These are phyloP conservation scores for Kodamaea sp. DNA, from an alignment of 1,139 yeast genomes.

Conservation along the genomic window DNA sequence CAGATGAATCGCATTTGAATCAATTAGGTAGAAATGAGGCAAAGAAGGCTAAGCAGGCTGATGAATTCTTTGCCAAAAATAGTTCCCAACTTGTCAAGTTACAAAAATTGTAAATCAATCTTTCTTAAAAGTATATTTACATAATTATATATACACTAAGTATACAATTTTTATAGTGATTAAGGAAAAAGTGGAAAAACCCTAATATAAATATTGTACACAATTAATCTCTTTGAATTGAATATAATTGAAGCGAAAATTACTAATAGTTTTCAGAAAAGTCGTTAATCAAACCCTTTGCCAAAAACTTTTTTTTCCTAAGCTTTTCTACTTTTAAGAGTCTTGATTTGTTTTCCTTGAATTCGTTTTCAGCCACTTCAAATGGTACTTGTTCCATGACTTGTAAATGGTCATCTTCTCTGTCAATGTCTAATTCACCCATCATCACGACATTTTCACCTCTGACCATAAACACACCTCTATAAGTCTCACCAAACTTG, in stretches of 20 bases:
- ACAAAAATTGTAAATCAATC: constrained; percentile 13
- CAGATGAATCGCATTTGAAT: constrained; percentile 67
- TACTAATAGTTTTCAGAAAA: neutral
- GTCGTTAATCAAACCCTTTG: constrained; percentile 45
- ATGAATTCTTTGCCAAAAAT: constrained; percentile 29
- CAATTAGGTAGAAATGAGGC: constrained; percentile 54
- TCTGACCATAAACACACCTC: constrained; percentile 86
- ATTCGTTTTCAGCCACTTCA: constrained; percentile 52
- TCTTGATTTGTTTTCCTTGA: constrained; percentile 34
- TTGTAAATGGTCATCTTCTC: constrained; percentile 69
- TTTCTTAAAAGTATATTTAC: too few species aligned
- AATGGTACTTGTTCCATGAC: constrained; percentile 57
- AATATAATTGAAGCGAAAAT: too few species aligned
- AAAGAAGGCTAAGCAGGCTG: constrained; percentile 31
- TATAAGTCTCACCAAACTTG: constrained; percentile 67
- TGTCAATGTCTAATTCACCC: constrained; percentile 91
- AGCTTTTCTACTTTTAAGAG: constrained; percentile 43
- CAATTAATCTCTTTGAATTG: too few species aligned
- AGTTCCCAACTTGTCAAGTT: constrained; percentile 21
- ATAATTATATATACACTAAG: too few species aligned
- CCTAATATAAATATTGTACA: too few species aligned
- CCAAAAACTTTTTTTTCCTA: constrained; percentile 46
- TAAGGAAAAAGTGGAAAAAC: too few species aligned
- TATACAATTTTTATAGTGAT: too few species aligned
- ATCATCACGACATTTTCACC: constrained; percentile 97